Evolutionary conservation across 2,329 filamentous ascomycete genomes (phyloP).

Genomic region (Colletotrichum costaricense): DNA sequence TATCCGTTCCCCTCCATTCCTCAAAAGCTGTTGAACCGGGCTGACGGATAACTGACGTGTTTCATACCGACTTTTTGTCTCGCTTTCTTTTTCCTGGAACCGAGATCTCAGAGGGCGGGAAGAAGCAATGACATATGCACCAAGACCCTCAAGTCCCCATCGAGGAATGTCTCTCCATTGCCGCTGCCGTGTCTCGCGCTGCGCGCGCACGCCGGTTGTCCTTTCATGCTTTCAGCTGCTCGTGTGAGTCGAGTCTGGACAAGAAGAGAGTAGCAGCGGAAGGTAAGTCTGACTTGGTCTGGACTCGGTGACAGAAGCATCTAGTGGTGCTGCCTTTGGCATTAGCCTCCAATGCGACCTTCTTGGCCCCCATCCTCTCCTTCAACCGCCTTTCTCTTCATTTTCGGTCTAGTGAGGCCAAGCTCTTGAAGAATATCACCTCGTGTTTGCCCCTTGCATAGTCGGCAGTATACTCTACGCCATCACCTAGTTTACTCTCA

Average conservation of each 20-base stretch:
- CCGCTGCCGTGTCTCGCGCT: conserved; percentile 27
- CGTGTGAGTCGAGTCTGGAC: not conserved
- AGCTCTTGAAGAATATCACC: not conserved
- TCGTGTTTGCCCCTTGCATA: not conserved
- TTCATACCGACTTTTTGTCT: conserved; percentile 11
- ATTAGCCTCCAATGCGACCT: not conserved
- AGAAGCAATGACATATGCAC: conserved; percentile 28
- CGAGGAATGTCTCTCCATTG: conserved; percentile 27
- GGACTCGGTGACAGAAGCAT: not conserved
- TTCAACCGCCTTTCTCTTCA: too few relatives aligned
- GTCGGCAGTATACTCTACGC: not conserved
- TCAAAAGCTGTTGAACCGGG: not conserved
- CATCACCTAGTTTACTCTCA: not conserved
- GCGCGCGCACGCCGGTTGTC: too few relatives aligned
- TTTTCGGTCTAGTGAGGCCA: not conserved
- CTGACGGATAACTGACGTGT: conserved; percentile 27
- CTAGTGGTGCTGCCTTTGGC: not conserved
- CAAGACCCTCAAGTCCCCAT: conserved; percentile 13
- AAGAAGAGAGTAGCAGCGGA: not conserved
- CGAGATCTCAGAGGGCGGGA: conserved; percentile 1
- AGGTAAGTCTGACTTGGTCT: not conserved
- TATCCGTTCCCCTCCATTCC: not conserved
- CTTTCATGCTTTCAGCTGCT: not conserved
- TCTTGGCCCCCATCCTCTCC: not conserved
- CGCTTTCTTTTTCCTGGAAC: conserved; percentile 22